Evolutionary conservation across 306 rosid species (phyloP), one percentile per base, ranked within the genome.

Genomic region (Boehmeria nivea): DNA sequence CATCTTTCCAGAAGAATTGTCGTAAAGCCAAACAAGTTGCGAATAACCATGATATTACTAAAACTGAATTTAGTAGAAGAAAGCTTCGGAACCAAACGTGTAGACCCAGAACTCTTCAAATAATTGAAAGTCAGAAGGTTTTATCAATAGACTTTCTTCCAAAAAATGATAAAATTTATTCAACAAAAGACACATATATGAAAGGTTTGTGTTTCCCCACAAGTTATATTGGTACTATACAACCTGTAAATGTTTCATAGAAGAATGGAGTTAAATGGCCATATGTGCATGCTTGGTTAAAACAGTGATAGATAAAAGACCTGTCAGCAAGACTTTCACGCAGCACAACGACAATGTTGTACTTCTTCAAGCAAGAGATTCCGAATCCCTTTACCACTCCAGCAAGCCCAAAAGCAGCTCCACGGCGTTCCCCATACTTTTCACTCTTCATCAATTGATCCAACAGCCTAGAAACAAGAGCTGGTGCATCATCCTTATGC

Each of bases 391-490:
- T 91, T 18, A 87, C 95, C 63, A 87, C 79, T 64, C 99, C 96
- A 24, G 99, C 93, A 57, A 91, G 93, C 44, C 99, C 99, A 76
- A 87, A 91, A 51, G 99, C 99, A 22, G 99, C 99, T 61, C 96
- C 99, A 20, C 99, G 93, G 3, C 95, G 95, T 50, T 84, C 99
- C 50, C 99, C 99, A 75, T 84, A 91, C 60, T 84, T 91, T 23
- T 87, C 95, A 58, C 95, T 78, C 78, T 84, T 87, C 95, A 87
- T 80, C 76, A 91, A 45, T 69, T 79, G 86, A 84, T 87, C 93
- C 84, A 87, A 39, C 33, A 91, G 84, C 60, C 79, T 70, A 27
- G 86, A 78, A 60, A 87, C 76, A 78, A 91, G 95, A 71, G 85
- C 80, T 39, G 76, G 78, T 13, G 74, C 95, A 67, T 84, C 93